Base-by-base conservation (phyloP, 768 basidiomycete genomes). In the Cystobasidium onofrii region DNA sequence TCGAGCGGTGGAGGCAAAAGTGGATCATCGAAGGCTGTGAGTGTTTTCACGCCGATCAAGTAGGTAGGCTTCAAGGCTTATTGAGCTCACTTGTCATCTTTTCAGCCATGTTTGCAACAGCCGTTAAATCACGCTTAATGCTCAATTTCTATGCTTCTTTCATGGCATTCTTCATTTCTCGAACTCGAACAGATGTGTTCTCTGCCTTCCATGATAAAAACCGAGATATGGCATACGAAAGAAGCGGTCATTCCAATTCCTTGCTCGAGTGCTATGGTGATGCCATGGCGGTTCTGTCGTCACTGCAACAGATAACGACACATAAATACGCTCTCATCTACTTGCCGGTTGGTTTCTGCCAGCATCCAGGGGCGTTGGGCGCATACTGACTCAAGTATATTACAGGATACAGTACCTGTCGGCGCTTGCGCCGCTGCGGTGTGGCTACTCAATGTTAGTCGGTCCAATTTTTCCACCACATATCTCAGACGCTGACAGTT, bases 91-190 rank as follows among this genome's bases (percentile, higher is more conserved):
- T n/a, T 34, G 61, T 31, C 6, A 31, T 63, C 4, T 7, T 60
- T 20, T 6, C 63, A 64, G 63, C 39, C 13, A 41, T 41, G 27
- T 64, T 64, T 4, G 18, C 13, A n/a, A 64, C 25, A 10, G 63
- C 63, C 34, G 27, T 36, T 13, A 64, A 36, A 27, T 64, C 63
- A 1, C 63, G 63, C 27, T 17, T 64, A 20, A 41, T 64, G 63
- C 63, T 64, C 27, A 41, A 3, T 18, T 64, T 64, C 34, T 64
- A 64, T 46, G 44, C 63, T 6, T 46, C 39, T 46, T 64, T 64
- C 63, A 64, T 64, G 63, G 63, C 63, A 13, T 64, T 64, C 63
- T 64, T 31, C 27, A 64, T 64, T 34, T 41, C 39, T 34, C 31
- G 63, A 17, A 64, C 63, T 27, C 31, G 63, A 17, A 25, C 44